A percentile compares a stretch with the other conserved stretches of the same genome.
Evolutionary conservation across 768 basidiomycete genomes (phyloP).

Genomic region (Boletus rex-veris): DNA sequence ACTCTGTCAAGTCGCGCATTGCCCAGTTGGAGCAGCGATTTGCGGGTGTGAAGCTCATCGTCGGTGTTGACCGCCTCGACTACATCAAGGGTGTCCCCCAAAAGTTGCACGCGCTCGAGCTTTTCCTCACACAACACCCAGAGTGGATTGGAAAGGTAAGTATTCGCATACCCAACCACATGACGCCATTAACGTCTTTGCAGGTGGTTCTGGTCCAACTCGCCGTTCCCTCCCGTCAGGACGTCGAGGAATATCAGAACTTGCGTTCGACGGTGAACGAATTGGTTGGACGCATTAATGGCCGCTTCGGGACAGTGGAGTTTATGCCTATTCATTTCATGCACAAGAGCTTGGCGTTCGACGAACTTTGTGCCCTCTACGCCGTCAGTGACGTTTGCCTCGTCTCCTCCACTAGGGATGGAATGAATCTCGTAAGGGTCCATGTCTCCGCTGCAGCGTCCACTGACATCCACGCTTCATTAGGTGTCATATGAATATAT

Average conservation of each 20-base stretch:
- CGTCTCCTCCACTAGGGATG: constrained; percentile 92
- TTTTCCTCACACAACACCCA: constrained; percentile 95
- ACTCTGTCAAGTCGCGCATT: constrained; percentile 78
- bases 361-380: constrained; percentile 97
- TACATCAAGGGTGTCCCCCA: constrained; percentile 99
- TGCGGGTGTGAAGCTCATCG: constrained; percentile 92
- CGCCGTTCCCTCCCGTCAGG: constrained; percentile 95
- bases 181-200: neutral
- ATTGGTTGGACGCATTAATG: constrained; percentile 97
- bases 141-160: constrained; percentile 97
- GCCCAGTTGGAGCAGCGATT: constrained; percentile 84
- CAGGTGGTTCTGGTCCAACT: constrained; percentile 95
- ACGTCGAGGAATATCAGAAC: constrained; percentile 99
- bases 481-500: constrained; percentile 99
- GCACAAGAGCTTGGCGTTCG: constrained; percentile 91
- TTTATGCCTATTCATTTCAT: constrained; percentile 99
- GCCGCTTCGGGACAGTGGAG: constrained; percentile 97
- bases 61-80: constrained; percentile 96
- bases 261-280: constrained; percentile 94
- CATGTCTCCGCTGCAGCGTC: constrained; percentile 3
- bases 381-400: constrained; percentile 95
- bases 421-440: constrained; percentile 89
- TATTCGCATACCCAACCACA: neutral
- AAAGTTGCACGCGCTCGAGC: constrained; percentile 93
- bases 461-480: constrained; percentile 6